Evolutionary conservation across 2,329 filamentous ascomycete species (phyloP).

Genomic region (Corinectria fuckeliana): DNA sequence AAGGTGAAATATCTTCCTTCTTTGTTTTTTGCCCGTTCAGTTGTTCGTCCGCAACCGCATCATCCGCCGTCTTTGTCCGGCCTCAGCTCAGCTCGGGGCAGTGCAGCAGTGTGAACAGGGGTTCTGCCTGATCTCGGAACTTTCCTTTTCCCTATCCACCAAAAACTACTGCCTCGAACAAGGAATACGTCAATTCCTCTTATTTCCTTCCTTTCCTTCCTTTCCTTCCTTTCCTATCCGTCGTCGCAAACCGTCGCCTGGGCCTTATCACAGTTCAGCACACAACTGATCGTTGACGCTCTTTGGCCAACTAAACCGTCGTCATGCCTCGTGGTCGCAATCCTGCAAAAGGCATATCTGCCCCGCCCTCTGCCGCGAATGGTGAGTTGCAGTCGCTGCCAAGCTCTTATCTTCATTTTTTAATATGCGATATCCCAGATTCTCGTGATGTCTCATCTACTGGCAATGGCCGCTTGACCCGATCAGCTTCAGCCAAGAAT

Average conservation of each 20-base stretch:
- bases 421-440: slow-evolving; percentile 17
- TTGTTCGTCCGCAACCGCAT: slow-evolving; percentile 13
- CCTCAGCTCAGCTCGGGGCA: slow-evolving; percentile 11
- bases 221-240: background rate
- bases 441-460: slow-evolving; percentile 24
- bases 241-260: background rate
- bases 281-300: background rate
- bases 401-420: background rate
- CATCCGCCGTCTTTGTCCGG: slow-evolving; percentile 18
- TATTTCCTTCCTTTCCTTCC: background rate
- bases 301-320: background rate
- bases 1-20: background rate
- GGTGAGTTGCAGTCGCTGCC: slow-evolving; percentile 17
- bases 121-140: slow-evolving; percentile 10
- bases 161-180: background rate
- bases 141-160: background rate
- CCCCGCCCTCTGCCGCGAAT: slow-evolving; percentile 22
- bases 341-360: slow-evolving; percentile 27
- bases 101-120: slow-evolving; percentile 29
- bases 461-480: slow-evolving; percentile 35
- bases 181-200: background rate
- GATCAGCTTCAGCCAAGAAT: slow-evolving; percentile 32
- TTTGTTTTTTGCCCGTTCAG: slow-evolving; percentile 1
- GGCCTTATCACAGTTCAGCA: background rate
- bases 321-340: slow-evolving; percentile 43